Evolutionary conservation across 83 land plant genomes (phyloP), one percentile per base, ranked within the genome.

Genomic region (Picea abies): DNA sequence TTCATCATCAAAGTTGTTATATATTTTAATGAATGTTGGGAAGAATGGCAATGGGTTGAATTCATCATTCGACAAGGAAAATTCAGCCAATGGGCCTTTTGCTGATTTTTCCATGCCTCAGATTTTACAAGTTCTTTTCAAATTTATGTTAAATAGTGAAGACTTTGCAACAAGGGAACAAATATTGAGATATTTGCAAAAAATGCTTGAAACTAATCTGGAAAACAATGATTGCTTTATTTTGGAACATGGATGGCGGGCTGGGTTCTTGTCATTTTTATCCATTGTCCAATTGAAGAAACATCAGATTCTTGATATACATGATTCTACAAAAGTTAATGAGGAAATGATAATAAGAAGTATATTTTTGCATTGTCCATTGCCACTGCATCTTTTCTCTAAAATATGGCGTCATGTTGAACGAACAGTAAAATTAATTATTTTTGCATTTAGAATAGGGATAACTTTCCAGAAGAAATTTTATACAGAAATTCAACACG

Each of bases 51-150:
- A 29, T 29, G 32, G 32, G 32, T 29, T 29, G 32, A 29, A 29
- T 29, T 29, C 32, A 29, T 29, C 1, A 0, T 29, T 29, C 32
- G 84, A 37, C 79, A 92, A 79, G 56, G 82, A 76, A 87, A 69
- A 49, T 23, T 73, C 64, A 44, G 35, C 61, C 25, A 63, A 7
- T 63, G 60, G 70, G 7, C 11, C 32, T 62, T 76, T 79, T 60
- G 85, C 97, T 22, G 92, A 94, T 52, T 94, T 98, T 84, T 78
- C 86, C 32, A 86, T 98, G 75, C 99, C 99, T 60, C 99, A 96
- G 80, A 85, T 94, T 49, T 79, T 96, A 85, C 89, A 84, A 29
- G 86, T 95, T 47, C 85, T 98, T 75, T 89, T 96, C 79, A 94
- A 88, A 81, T 89, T 91, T 77, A 70, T 96, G 82, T 72, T 84